Evolutionary conservation across 768 basidiomycete species (phyloP), one percentile per base, ranked within the genome.

Genomic region (Russula compacta): DNA sequence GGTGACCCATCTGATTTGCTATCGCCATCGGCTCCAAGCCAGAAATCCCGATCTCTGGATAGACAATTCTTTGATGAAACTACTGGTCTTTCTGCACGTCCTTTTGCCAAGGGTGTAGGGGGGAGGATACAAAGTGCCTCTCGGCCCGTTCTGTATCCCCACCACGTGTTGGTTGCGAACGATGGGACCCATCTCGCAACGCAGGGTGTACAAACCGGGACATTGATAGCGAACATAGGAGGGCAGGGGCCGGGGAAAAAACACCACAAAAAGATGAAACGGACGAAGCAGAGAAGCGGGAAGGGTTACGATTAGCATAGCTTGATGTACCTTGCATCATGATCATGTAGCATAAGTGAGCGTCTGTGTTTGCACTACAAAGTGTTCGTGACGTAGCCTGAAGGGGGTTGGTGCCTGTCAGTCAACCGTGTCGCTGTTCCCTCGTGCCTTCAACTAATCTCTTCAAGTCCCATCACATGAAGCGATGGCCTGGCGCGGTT

Each of bases 271-370:
- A 88, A 86, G 70, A 74, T 79, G 73, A 86, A 88, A 69, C 75
- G 85, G 51, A 82, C 81, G 51, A 98, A 98, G 75, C 89, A 95
- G 73, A 78, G 95, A 64, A 93, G 92, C 69, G 95, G 95, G 14
- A 87, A 83, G 69, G 95, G 95, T 24, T 98, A 98, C 67, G 95
- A 97, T 71, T 82, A 69, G 56, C 35, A 19, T 40, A 56, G n/a
- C 43, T 15, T 43, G 43, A 43, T 19, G 43, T 19, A 43, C 24
- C 24, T 29, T 29, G 24, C 24, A 29, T 3, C 24, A 29, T 29
- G 24, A 29, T 29, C 24, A 3, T 29, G 24, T 29, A 29, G 24
- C 24, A n/a, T n/a, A 29, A 29, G 24, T 29, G 24, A 29, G 3
- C 24, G 24, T 29, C 24, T 29, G 24, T 29, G 24, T 29, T 29